Evolutionary conservation across 2,329 filamentous ascomycete genomes (phyloP).

Genomic region (Diaporthe nobilis): DNA sequence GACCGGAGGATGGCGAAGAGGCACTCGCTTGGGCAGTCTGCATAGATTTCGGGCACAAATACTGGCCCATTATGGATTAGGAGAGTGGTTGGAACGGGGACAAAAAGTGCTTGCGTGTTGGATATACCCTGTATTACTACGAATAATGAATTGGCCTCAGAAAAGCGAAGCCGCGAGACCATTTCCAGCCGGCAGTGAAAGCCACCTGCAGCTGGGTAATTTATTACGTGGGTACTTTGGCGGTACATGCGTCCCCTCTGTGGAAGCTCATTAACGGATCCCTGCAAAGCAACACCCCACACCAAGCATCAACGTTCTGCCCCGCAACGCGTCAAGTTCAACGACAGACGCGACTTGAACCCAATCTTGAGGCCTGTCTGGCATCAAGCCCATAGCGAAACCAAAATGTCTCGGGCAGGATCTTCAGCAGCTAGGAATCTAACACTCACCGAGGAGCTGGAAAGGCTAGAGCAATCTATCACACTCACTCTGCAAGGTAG

Average conservation of each 20-base stretch:
- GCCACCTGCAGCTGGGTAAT: not conserved
- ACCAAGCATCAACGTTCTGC: conserved; percentile 32
- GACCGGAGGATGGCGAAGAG: not conserved
- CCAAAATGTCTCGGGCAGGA: conserved; percentile 65
- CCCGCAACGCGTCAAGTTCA: conserved; percentile 38
- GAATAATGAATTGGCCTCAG: not conserved
- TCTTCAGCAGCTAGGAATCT: conserved; percentile 68
- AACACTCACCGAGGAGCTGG: conserved; percentile 93
- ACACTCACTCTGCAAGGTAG: conserved; percentile 93
- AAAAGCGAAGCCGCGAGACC: not conserved
- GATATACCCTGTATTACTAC: conserved; percentile 41
- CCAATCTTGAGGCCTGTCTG: not conserved
- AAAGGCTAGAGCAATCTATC: conserved; percentile 96
- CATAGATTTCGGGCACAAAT: not conserved
- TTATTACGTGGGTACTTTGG: not conserved
- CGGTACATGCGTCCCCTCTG: conserved; percentile 15
- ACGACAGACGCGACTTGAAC: conserved; percentile 36
- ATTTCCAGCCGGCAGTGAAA: not conserved
- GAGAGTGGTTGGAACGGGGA: not conserved
- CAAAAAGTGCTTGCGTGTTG: not conserved
- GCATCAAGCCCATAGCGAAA: not conserved
- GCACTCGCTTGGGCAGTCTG: not conserved
- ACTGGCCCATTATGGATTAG: not conserved
- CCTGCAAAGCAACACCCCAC: conserved; percentile 4
- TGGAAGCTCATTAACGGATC: not conserved